Percentiles rank a stretch among this genome's conserved stretches.
These are phyloP conservation scores for Citrus mangshanensis DNA, from an alignment of 345 rosid genomes.

Conservation along the genomic window DNA sequence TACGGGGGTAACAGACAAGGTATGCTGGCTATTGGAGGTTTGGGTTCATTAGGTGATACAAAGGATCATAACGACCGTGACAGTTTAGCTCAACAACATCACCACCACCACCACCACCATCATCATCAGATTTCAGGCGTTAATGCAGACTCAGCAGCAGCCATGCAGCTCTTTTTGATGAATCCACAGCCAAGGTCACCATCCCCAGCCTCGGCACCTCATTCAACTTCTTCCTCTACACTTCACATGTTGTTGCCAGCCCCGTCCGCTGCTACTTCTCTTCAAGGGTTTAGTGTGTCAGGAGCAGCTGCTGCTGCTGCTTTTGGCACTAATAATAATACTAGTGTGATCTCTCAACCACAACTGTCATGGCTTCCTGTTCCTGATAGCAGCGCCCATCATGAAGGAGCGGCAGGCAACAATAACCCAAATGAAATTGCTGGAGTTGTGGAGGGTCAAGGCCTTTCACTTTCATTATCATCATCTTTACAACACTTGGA, in stretches of 20 bases:
- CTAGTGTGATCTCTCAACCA: constrained; percentile 38
- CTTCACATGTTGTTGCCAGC: constrained; percentile 87
- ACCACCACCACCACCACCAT: constrained; percentile 38
- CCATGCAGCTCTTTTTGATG: constrained; percentile 93
- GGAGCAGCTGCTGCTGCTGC: constrained; percentile 27
- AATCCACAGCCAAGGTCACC: constrained; percentile 85
- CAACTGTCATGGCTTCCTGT: constrained; percentile 69
- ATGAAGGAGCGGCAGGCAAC: constrained; percentile 28
- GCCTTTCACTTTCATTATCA: constrained; percentile 81
- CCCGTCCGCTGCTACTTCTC: constrained; percentile 48
- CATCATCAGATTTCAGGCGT: constrained; percentile 61
- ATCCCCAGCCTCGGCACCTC: constrained; percentile 44
- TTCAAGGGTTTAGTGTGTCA: constrained; percentile 40
- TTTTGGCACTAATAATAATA: constrained; percentile 27
- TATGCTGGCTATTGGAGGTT: constrained; percentile 16
- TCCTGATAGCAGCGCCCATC: constrained; percentile 32
- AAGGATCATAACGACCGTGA: constrained; percentile 32
- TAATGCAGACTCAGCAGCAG: constrained; percentile 71
- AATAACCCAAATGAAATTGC: constrained; percentile 48
- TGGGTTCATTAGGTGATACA: constrained; percentile 32
- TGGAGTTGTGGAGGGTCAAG: constrained; percentile 67
- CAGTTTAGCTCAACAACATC: constrained; percentile 30
- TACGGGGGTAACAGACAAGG: constrained; percentile 37
- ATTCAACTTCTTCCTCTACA: constrained; percentile 56
- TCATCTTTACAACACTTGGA: constrained; percentile 77